Base-by-base conservation (phyloP, 2,329 filamentous ascomycete species). In the Epichloe coenophiala region DNA sequence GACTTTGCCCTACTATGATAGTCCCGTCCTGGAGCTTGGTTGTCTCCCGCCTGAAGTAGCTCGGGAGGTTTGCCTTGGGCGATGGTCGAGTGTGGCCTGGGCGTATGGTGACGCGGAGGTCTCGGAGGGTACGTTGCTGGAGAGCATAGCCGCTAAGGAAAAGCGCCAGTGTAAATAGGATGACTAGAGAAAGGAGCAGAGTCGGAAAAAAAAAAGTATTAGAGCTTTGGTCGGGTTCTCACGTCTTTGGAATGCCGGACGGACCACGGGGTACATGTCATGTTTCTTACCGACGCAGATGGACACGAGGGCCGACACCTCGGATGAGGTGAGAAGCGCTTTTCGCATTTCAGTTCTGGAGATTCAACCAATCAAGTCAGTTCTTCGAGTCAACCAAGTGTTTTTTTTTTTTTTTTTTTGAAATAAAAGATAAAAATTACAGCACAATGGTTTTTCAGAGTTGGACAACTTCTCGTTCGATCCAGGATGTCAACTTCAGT, bases 61-160 rank as follows among this genome's bases (percentile, higher is more conserved):
- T 74, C 0, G 76, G 75, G 1, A 78, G 63, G 59, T 74, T 72
- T 43, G 72, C 67, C 53, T 72, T 71, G 5, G 74, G 73, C 1
- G 69, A 70, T 5, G 72, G 69, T 8, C 61, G 68, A 61, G 71
- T 65, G 55, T 73, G 62, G 47, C 62, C 61, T 5, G 67, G 67
- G 57, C 76, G 76, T 59, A 95, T 83, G n/a, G 86, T 86, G 51
- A 75, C 72, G 59, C 91, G 86, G 35, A 95, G 76, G 58, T 84
- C 83, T 55, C 77, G 78, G 4, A 95, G 79, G 0, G 88, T 93
- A 59, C 88, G 81, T 66, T 96, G 90, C 61, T 96, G 90, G 49
- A 95, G 76, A 3, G 83, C 78, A 65, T 94, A 95, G 60, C 90
- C 90, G 48, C 86, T 88, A 36, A 95, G 74, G 65, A 96, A 96